Evolutionary conservation across 495 filamentous ascomycete genomes (phyloP).

Genomic region (Trichoderma virens): DNA sequence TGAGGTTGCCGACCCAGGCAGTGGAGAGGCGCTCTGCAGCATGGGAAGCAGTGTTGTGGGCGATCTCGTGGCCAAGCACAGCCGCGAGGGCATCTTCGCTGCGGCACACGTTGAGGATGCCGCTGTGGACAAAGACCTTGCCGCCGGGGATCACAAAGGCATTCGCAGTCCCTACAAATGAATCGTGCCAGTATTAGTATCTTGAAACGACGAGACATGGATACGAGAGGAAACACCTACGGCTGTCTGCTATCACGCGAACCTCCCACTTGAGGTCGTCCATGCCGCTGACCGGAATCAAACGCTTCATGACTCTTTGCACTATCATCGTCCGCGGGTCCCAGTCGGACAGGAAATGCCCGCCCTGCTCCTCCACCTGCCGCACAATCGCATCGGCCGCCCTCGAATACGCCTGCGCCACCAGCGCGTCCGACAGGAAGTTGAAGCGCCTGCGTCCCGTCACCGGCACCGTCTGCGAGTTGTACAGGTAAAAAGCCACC

Average conservation of each 20-base stretch:
- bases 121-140: constrained; percentile 87
- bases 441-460: constrained; percentile 79
- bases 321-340: constrained; percentile 43
- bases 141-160: constrained; percentile 91
- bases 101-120: constrained; percentile 65
- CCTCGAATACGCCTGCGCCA: constrained; percentile 45
- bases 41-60: constrained; percentile 83
- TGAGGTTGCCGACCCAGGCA: constrained; percentile 45
- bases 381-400: constrained; percentile 45
- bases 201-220: too few relatives aligned
- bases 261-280: constrained; percentile 66
- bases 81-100: constrained; percentile 73
- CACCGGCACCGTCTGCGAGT: constrained; percentile 74
- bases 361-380: constrained; percentile 28
- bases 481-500: constrained; percentile 55
- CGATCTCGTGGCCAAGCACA: constrained; percentile 88
- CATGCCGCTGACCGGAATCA: constrained; percentile 64
- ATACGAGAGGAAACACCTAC: background rate
- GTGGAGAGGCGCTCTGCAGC: constrained; percentile 66
- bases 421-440: constrained; percentile 49
- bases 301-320: constrained; percentile 55
- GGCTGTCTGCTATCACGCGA: constrained; percentile 63
- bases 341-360: constrained; percentile 31
- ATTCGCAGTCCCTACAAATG: constrained; percentile 49
- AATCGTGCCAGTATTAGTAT: too few relatives aligned